Evolutionary conservation across 1,284 basidiomycete genomes (phyloP).

Genomic region (Rhodotorula sp.): DNA sequence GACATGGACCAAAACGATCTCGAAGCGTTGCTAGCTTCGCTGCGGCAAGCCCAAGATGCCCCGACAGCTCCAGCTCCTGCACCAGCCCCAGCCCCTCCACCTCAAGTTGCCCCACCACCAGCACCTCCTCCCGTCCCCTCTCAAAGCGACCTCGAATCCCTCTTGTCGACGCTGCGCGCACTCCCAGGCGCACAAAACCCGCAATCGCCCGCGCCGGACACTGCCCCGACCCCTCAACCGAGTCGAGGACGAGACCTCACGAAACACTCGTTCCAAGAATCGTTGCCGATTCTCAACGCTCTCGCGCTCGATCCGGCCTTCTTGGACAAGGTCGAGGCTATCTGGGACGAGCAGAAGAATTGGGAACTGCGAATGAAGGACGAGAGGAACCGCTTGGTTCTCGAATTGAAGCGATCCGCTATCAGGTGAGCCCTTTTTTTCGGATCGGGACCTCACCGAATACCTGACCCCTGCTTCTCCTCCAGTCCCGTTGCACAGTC

Average conservation of each 20-base stretch:
- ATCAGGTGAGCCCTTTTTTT: conserved; percentile 1
- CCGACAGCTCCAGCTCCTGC: background rate
- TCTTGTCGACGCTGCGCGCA: conserved; percentile 24
- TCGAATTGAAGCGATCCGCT: conserved; percentile 3
- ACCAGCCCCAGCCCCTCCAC: background rate
- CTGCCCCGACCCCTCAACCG: background rate
- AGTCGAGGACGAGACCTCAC: conserved; percentile 18
- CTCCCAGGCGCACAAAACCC: background rate
- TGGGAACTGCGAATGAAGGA: conserved; percentile 25
- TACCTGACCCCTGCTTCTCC: background rate
- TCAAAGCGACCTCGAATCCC: conserved; percentile 22
- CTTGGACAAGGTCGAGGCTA: conserved; percentile 18
- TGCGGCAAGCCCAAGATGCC: conserved; percentile 20
- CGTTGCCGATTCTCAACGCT: conserved; percentile 23
- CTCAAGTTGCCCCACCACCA: background rate
- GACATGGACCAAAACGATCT: conserved; percentile 32
- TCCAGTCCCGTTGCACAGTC: conserved; percentile 7
- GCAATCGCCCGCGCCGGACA: background rate
- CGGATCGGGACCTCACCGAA: too few relatives aligned
- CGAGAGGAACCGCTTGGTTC: conserved; percentile 26
- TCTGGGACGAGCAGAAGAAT: conserved; percentile 32
- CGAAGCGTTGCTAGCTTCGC: conserved; percentile 12
- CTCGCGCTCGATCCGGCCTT: conserved; percentile 15
- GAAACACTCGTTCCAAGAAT: conserved; percentile 27
- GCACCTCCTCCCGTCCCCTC: background rate